These are phyloP conservation scores for Hapsidospora chrysogenum DNA, from an alignment of 495 filamentous ascomycete species.

Conservation along the genomic window DNA sequence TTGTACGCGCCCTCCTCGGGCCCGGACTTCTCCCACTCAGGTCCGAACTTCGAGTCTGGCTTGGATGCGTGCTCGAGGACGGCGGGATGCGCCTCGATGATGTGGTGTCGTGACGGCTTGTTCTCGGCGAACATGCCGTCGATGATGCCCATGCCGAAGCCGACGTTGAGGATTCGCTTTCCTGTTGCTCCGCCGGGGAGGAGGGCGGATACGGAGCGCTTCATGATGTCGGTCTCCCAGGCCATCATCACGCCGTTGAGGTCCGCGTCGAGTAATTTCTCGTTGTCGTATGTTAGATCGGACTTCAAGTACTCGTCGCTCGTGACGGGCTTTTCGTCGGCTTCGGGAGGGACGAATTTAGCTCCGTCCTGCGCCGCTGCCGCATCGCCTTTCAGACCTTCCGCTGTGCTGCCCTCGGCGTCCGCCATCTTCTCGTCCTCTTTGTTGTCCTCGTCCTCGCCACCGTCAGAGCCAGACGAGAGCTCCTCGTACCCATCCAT, in stretches of 20 bases:
- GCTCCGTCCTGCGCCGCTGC: conserved; percentile 3
- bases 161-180: conserved; percentile 71
- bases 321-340: conserved; percentile 27
- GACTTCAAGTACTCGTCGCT: conserved; percentile 66
- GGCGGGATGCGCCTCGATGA: conserved; percentile 80
- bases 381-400: too few relatives aligned
- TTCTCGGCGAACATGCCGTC: conserved; percentile 64
- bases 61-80: conserved; percentile 51
- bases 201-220: conserved; percentile 40
- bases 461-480: conserved; percentile 42
- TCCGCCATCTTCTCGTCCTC: conserved; percentile 14
- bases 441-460: conserved; percentile 33
- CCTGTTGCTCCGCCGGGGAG: conserved; percentile 26
- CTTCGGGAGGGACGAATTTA: conserved; percentile 16
- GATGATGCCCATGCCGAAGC: conserved; percentile 93
- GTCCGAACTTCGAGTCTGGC: conserved; percentile 25
- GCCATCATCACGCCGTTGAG: conserved; percentile 93
- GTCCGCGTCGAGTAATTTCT: conserved; percentile 59
- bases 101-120: conserved; percentile 56
- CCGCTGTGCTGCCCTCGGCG: conserved; percentile 2
- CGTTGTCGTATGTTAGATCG: conserved; percentile 54
- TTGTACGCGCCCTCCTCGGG: conserved; percentile 24
- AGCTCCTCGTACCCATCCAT: conserved; percentile 66
- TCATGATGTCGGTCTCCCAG: conserved; percentile 91
- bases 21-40: conserved; percentile 22